A percentile compares a stretch with the other conserved stretches of the same genome.
Evolutionary conservation across 2,329 filamentous ascomycete species (phyloP).

Genomic region (Aspergillus niger): DNA sequence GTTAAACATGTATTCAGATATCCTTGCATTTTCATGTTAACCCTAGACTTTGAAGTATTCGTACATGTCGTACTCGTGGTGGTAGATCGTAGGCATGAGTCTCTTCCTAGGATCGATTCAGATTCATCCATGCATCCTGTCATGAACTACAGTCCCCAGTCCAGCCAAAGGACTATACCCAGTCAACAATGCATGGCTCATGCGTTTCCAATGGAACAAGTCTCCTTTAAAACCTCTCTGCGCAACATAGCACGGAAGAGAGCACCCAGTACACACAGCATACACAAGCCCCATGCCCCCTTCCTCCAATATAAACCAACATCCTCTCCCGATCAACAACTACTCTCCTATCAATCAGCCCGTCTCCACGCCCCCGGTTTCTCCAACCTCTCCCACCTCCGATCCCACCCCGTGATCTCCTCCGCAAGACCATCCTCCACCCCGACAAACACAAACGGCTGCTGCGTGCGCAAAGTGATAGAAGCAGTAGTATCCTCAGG

Average conservation of each 20-base stretch:
- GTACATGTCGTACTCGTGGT: background rate
- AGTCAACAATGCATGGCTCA: no score
- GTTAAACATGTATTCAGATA: background rate
- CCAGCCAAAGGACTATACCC: no score
- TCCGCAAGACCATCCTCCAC: constrained; percentile 25
- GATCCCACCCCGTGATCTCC: constrained; percentile 39
- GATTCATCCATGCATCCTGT: no score
- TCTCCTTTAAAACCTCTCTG: no score
- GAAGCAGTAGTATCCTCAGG: constrained; percentile 38
- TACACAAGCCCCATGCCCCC: no score
- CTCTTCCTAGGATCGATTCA: no score
- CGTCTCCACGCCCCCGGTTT: constrained; percentile 35
- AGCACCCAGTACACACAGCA: no score
- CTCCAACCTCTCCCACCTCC: constrained; percentile 38
- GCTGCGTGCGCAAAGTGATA: constrained; percentile 40
- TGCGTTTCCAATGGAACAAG: no score
- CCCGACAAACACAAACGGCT: constrained; percentile 28
- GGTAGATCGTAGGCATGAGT: background rate
- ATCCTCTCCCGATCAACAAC: background rate
- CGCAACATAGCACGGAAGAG: no score
- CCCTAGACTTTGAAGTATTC: background rate
- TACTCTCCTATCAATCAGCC: constrained; percentile 8
- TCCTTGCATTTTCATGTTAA: background rate
- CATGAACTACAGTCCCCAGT: no score
- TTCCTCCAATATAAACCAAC: background rate